Base-by-base conservation (phyloP, 2,329 filamentous ascomycete genomes). In the Xylaria polymorpha region DNA sequence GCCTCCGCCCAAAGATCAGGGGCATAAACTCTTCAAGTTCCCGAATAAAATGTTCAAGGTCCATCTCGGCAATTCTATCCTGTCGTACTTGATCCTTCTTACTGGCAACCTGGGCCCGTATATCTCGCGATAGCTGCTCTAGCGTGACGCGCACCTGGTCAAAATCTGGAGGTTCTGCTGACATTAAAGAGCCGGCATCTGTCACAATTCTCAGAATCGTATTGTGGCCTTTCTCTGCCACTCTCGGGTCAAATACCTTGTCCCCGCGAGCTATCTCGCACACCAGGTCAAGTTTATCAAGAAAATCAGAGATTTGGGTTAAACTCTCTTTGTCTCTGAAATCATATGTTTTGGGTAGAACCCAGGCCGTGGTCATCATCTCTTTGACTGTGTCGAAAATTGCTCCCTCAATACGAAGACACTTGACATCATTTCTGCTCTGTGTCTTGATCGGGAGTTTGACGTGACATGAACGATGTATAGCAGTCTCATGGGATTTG, bases 201-300 rank as follows among this genome's bases (percentile, higher is more conserved):
- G 12, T 22, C 44, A 22, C 9, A 8, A n/a, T 46, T 22, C 44
- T 22, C 3, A 46, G 20, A 20, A 46, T 46, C n/a, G 9, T 8
- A 46, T 46, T 9, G 9, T 46, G 44, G 44, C 12, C 3, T 9
- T 46, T 46, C 3, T 20, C 44, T 14, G 7, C 20, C 8, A 46
- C 2, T n/a, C n/a, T 46, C 2, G 44, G 8, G 44, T 9, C 20
- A 46, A 46, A 1, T 22, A 22, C 9, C 8, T 22, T 46, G 0
- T 46, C 44, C n/a, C 44, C 44, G n/a, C n/a, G 44, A 46, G 44
- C 44, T 46, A 46, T 46, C n/a, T 46, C n/a, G 8, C n/a, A 22
- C 44, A 22, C 44, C n/a, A 46, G 20, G n/a, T 46, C n/a, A 46
- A 46, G n/a, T 46, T 46, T 46, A 8, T 22, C n/a, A n/a, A 46